phyloP scores from a whole-genome alignment of 805 yeast genomes.

The Zygoascus biomembranicola region DNA sequence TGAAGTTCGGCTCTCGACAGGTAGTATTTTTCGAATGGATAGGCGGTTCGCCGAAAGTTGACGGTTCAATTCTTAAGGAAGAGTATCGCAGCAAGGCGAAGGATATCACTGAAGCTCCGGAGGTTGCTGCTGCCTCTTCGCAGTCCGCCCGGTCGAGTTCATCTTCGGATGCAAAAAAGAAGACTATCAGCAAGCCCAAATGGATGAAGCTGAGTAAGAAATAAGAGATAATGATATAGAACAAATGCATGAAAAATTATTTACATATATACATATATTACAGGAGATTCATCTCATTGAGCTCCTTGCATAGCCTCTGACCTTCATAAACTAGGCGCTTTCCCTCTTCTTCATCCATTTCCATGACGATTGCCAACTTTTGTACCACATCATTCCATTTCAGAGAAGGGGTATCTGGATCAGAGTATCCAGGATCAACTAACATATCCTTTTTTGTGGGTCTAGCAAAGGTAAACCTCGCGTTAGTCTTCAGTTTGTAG shows the following conservation, averaged over 20 bases:
- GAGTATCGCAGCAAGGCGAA: conserved; percentile 26
- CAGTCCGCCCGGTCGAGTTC: not conserved
- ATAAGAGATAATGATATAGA: conserved; percentile 3
- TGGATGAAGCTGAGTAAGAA: conserved; percentile 14
- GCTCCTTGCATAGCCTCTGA: not conserved
- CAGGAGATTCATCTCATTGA: not conserved
- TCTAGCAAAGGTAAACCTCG: conserved; percentile 4
- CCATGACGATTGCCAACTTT: not conserved
- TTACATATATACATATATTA: not conserved
- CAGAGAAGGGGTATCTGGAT: not conserved
- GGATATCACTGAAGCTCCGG: conserved; percentile 23
- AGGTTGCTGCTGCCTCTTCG: not conserved
- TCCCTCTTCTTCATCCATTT: not conserved
- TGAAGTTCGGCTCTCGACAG: conserved; percentile 40
- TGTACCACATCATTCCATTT: not conserved
- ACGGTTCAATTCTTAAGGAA: conserved; percentile 5
- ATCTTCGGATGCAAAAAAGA: not conserved
- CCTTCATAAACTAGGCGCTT: not conserved
- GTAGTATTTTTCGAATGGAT: conserved; percentile 33
- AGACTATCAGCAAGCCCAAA: conserved; percentile 8
- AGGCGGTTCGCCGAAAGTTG: not conserved
- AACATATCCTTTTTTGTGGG: conserved; percentile 5
- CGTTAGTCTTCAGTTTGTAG: conserved; percentile 2
- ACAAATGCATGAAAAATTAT: not conserved
- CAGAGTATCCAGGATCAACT: not conserved